These are phyloP conservation scores for Calonectria henricotiae DNA, from an alignment of 2,329 filamentous ascomycete species.

Conservation along the genomic window DNA sequence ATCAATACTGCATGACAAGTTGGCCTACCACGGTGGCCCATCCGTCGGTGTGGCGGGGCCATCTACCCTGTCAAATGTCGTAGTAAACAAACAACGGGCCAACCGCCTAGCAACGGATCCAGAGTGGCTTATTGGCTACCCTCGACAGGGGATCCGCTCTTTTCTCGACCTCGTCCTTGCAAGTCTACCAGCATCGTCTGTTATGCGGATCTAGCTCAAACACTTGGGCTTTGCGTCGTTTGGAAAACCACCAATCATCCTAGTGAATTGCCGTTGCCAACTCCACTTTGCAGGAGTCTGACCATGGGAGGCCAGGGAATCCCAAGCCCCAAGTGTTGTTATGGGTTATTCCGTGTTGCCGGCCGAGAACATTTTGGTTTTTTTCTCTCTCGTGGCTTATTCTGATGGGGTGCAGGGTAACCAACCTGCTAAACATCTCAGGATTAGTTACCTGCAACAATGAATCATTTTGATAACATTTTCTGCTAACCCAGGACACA, in stretches of 20 bases:
- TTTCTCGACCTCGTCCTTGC: slow-evolving; percentile 43
- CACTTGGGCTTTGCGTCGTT: slow-evolving; percentile 33
- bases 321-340: slow-evolving; percentile 8
- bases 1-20: slow-evolving; percentile 48
- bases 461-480: neutral
- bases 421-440: neutral
- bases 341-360: neutral
- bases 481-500: neutral
- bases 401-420: slow-evolving; percentile 11
- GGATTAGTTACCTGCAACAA: neutral
- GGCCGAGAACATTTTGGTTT: slow-evolving; percentile 13
- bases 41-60: slow-evolving; percentile 47
- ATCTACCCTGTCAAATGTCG: slow-evolving; percentile 40
- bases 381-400: slow-evolving; percentile 1
- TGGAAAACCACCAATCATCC: slow-evolving; percentile 33
- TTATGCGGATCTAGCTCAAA: slow-evolving; percentile 33
- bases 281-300: slow-evolving; percentile 23
- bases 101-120: slow-evolving; percentile 56
- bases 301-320: slow-evolving; percentile 22
- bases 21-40: slow-evolving; percentile 41
- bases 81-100: slow-evolving; percentile 58
- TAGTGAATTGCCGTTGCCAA: slow-evolving; percentile 32
- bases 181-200: slow-evolving; percentile 38
- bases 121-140: slow-evolving; percentile 47
- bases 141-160: slow-evolving; percentile 39